These are phyloP conservation scores for Podaxis sp. DNA, from an alignment of 768 basidiomycete genomes.

Conservation along the genomic window DNA sequence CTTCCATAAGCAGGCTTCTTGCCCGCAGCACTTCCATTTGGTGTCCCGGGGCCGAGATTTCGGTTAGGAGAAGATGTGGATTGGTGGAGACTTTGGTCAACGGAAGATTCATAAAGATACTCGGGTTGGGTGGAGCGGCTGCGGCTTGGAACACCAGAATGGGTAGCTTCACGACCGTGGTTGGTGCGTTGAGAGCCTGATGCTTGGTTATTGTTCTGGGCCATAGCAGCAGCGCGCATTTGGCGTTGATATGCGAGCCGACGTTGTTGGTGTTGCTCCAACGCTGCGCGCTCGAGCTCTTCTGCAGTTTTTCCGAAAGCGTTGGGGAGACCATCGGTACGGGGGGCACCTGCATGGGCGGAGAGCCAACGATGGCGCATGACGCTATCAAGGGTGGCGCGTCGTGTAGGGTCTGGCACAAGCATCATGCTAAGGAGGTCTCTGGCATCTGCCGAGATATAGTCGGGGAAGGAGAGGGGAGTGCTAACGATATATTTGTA, in stretches of 20 bases:
- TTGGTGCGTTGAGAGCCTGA: constrained; percentile 36
- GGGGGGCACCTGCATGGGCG: constrained; percentile 44
- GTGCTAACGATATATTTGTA: constrained; percentile 99
- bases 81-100: constrained; percentile 48
- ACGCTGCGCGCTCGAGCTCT: constrained; percentile 74
- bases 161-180: constrained; percentile 46
- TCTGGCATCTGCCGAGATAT: constrained; percentile 79
- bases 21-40: constrained; percentile 19
- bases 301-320: constrained; percentile 69
- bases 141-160: constrained; percentile 34
- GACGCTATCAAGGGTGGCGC: constrained; percentile 71
- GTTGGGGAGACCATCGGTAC: constrained; percentile 25
- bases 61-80: constrained; percentile 24
- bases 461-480: constrained; percentile 94
- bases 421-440: constrained; percentile 89
- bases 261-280: constrained; percentile 84
- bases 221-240: constrained; percentile 52
- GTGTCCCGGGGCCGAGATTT: constrained; percentile 21
- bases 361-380: constrained; percentile 89
- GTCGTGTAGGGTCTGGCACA: constrained; percentile 81
- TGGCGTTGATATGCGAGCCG: constrained; percentile 76
- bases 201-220: constrained; percentile 22
- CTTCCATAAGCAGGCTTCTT: constrained; percentile 25
- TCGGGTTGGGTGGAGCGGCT: constrained; percentile 66
- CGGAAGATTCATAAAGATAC: constrained; percentile 69